phyloP scores from a whole-genome alignment of 2,329 filamentous ascomycete species.

The Madurella mycetomatis region DNA sequence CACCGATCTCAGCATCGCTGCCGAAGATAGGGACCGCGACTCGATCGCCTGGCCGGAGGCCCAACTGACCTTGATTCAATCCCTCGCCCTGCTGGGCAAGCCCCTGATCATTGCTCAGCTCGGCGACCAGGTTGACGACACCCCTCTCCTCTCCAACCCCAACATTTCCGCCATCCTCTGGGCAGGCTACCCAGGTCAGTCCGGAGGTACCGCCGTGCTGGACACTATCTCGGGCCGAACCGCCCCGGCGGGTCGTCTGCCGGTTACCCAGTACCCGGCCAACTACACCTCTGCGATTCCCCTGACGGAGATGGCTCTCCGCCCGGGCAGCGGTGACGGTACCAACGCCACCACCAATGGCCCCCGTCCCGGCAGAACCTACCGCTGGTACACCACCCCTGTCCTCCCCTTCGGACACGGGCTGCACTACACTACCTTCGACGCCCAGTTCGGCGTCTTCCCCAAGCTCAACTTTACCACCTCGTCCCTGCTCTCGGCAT shows the following conservation, averaged over 20 bases:
- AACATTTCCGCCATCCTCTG: constrained; percentile 51
- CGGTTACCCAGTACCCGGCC: constrained; percentile 53
- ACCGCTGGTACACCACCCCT: constrained; percentile 51
- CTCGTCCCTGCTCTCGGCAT: background rate
- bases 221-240: constrained; percentile 48
- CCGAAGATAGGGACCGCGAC: constrained; percentile 48
- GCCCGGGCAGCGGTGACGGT: constrained; percentile 27
- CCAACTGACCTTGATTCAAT: constrained; percentile 47
- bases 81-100: constrained; percentile 41
- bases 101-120: constrained; percentile 48
- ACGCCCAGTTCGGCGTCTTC: constrained; percentile 22
- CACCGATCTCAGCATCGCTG: constrained; percentile 48
- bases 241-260: constrained; percentile 50
- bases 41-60: constrained; percentile 48
- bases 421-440: constrained; percentile 55
- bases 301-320: constrained; percentile 54
- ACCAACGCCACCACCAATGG: constrained; percentile 21
- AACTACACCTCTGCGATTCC: constrained; percentile 46
- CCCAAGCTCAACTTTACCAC: background rate
- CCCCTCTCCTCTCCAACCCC: constrained; percentile 42
- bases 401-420: constrained; percentile 53
- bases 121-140: constrained; percentile 49
- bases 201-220: constrained; percentile 52
- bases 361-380: constrained; percentile 48
- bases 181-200: constrained; percentile 57